Base-by-base conservation (phyloP, 164 flowering plant species). In the Liriodendron chinense region DNA sequence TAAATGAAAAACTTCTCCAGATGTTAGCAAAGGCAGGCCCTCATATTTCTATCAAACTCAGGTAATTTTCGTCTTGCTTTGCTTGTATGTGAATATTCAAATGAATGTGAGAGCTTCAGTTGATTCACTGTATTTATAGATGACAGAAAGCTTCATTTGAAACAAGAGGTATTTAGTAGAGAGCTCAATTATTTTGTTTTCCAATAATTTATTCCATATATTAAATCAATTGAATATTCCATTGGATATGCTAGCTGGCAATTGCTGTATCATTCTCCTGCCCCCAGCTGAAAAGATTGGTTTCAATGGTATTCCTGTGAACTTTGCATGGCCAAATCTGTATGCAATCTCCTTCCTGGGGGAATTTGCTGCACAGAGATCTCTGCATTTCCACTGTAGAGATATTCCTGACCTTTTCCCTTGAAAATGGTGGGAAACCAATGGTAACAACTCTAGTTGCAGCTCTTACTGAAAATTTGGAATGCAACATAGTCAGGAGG, bases 21-120 rank as follows among this genome's bases (percentile, higher is more conserved):
- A 81, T 85, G 22, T 77, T 94, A 61, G 87, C 88, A 28, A 90
- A 84, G 78, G 96, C 88, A 74, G 96, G 92, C 63, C 64, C 89
- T 56, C 76, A 84, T 70, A 81, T 87, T 50, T 79, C 90, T 47
- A 80, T 87, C 57, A 79, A 85, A 71, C 81, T 89, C 73, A 83
- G 97, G 99, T 94, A 84, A 74, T 28, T 77, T 62, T 43, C 69
- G 26, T 74, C 50, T 66, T 10, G 25, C 7, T 70, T 70, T 23
- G 62, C 62, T 70, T 69, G 7, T 22, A 26, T 14, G 24, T 9
- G 1, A 7, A 67, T 13, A 20, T 67, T 67, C 18, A 3, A 34
- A n/a, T 26, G 28, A 53, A 53, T 9, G 59, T 53, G 18, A 53
- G 18, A 10, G 59, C 9, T 53, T 10, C 59, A 34, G 43, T 34